Base-by-base conservation (phyloP, 2,329 filamentous ascomycete species). In the Ilyonectria robusta region DNA sequence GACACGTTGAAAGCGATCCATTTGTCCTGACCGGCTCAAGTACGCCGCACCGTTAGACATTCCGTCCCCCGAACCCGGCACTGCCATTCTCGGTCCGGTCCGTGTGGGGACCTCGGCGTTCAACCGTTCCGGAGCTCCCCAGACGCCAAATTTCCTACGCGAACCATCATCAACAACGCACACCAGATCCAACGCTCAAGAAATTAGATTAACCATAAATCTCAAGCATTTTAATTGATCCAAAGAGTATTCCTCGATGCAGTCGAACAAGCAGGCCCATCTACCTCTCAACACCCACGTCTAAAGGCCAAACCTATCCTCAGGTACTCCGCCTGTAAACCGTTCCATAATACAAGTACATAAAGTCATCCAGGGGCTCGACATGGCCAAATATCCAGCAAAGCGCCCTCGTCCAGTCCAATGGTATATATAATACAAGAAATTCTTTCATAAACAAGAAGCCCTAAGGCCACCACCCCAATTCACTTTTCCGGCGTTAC, bases 301-400 rank as follows among this genome's bases (percentile, higher is more conserved):
- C 42, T 55, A 33, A 33, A 31, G 46, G 21, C 56, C 37, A 23
- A 29, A 37, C 31, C 29, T n/a, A 15, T 50, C 37, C 63, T 40
- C 31, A 17, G 21, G 48, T 66, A 53, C 51, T 62, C 46, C 29
- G 23, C 46, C 51, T n/a, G 42, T 26, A 33, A 51, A 51, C 55
- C 37, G 37, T 61, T 67, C 46, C 62, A 55, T 51, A 60, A 72
- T 65, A 70, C 66, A 63, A 66, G 59, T 72, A 66, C 68, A 66
- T 75, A 70, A 73, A 67, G 61, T 75, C 72, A 67, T 75, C 68
- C 62, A 62, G 44, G 71, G 51, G 66, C 53, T 54, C 29, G 46
- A 62, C 68, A 59, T 68, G 35, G 60, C 61, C 71, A 63, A 65
- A 71, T 71, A 68, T 62, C 64, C 72, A 33, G 55, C 62, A 71